Base-by-base conservation (phyloP, 768 basidiomycete species). In the Suillus decipiens region DNA sequence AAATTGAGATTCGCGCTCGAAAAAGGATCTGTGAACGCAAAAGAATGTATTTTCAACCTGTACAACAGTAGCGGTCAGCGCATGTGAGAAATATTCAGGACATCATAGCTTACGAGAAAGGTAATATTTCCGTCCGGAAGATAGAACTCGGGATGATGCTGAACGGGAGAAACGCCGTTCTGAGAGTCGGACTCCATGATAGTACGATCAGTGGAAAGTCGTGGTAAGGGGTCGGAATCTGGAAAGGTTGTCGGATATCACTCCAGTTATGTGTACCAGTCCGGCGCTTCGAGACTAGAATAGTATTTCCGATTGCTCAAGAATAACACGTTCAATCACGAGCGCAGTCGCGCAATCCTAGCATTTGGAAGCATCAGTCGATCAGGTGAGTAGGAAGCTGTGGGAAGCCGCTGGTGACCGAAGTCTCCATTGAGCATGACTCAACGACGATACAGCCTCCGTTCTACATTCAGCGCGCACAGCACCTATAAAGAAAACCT, bases 71-170 rank as follows among this genome's bases (percentile, higher is more conserved):
- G 53, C 36, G 11, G 42, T 54, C 9, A 55, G 39, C 57, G 59
- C 17, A 19, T 15, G 33, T 6, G 2, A 15, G 22, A 33, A 22
- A 1, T 39, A 61, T 17, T 1, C 17, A 19, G 9, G 17, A 57
- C 17, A 31, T 54, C 31, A 31, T n/a, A 24, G 69, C 82, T 56
- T 65, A 88, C 88, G 28, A 85, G 56, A 62, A 89, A 81, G 6
- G 77, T 79, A 0, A 88, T 65, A 66, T 88, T 87, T 0, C 82
- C 89, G 1, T 82, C 82, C 0, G 74, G 68, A 12, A 89, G 68
- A 60, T 86, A 89, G 63, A 84, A 89, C 0, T 79, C 70, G 0
- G 70, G 64, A 41, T 77, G 71, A 7, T 41, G 55, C 4, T 39
- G 24, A 19, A 39, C 14, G 22, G 1, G 22, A 9, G 22, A 24